A percentile compares a stretch with the other conserved stretches of the same genome.
Evolutionary conservation across 768 basidiomycete genomes (phyloP).

Genomic region (Lactarius tabidus): DNA sequence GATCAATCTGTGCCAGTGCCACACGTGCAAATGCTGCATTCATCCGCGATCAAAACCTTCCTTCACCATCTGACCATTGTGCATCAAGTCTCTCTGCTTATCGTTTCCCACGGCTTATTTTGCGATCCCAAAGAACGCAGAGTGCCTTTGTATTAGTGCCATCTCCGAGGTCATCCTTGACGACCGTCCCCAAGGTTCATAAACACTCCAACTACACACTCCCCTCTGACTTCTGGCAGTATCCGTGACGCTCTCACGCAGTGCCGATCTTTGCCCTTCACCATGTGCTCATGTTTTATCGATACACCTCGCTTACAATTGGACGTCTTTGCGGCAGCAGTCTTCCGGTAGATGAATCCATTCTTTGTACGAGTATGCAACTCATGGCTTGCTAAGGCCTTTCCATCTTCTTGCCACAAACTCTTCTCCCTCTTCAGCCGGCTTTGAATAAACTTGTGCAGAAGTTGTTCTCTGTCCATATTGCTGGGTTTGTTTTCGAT

Average conservation of each 20-base stretch:
- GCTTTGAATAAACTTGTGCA: constrained; percentile 17
- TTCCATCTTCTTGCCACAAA: constrained; percentile 15
- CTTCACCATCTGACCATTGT: constrained; percentile 41
- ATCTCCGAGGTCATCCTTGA: constrained; percentile 21
- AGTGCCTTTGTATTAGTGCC: constrained; percentile 12
- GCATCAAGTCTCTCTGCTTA: not conserved
- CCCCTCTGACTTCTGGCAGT: constrained; percentile 41
- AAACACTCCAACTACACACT: not conserved
- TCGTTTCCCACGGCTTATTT: constrained; percentile 20
- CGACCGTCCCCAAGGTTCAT: constrained; percentile 18
- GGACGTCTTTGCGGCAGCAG: constrained; percentile 27
- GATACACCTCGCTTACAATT: constrained; percentile 43
- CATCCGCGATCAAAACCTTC: constrained; percentile 49
- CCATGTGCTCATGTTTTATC: constrained; percentile 34
- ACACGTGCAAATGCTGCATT: constrained; percentile 40
- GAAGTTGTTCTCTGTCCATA: constrained; percentile 14
- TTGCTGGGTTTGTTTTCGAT: constrained; percentile 21
- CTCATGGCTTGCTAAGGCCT: constrained; percentile 13
- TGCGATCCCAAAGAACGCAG: constrained; percentile 44
- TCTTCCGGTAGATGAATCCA: constrained; percentile 29
- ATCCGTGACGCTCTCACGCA: constrained; percentile 33
- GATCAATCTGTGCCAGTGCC: constrained; percentile 41
- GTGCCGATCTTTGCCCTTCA: constrained; percentile 22
- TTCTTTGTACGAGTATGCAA: constrained; percentile 49
- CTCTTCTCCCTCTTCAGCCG: constrained; percentile 19